Conservation (phyloP, 495 filamentous ascomycete species). For the Aspergillus bridgeri region DNA sequence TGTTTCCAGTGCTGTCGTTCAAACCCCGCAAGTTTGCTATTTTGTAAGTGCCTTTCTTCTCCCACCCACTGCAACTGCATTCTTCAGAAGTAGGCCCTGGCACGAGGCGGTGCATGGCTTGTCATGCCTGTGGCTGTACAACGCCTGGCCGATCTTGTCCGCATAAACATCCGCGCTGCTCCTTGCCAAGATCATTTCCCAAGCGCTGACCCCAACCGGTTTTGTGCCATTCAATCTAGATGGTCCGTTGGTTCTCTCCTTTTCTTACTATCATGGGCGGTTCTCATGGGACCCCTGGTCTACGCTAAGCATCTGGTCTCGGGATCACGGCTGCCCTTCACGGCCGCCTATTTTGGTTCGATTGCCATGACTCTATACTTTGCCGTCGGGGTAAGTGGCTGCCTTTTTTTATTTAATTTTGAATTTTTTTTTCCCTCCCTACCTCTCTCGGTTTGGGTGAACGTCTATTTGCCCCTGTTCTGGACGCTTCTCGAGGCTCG, state of each 20-base stretch:
- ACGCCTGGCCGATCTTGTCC: constrained; percentile 11
- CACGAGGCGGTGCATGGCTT: constrained; percentile 16
- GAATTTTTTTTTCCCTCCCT: neutral
- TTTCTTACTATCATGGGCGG: constrained; percentile 90
- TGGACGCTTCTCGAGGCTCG: neutral
- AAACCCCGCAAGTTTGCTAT: constrained; percentile 93
- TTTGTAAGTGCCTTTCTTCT: constrained; percentile 65
- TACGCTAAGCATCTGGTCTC: constrained; percentile 87
- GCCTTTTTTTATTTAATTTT: constrained; percentile 4
- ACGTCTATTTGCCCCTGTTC: neutral
- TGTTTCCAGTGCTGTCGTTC: constrained; percentile 75
- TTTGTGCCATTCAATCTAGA: constrained; percentile 43
- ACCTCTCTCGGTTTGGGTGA: neutral
- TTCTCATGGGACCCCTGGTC: constrained; percentile 80
- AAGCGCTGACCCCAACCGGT: constrained; percentile 21
- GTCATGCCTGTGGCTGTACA: constrained; percentile 15
- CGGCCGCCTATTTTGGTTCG: constrained; percentile 93
- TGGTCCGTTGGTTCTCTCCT: constrained; percentile 91
- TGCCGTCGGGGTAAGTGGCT: constrained; percentile 75
- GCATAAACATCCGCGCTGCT: constrained; percentile 7
- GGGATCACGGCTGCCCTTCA: constrained; percentile 83
- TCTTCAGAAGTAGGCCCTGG: constrained; percentile 1
- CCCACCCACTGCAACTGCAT: constrained; percentile 1
- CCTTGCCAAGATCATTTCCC: constrained; percentile 2
- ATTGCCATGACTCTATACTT: constrained; percentile 90